These are phyloP conservation scores for Blastobotrys serpentis DNA, from an alignment of 1,139 yeast genomes.

Conservation along the genomic window DNA sequence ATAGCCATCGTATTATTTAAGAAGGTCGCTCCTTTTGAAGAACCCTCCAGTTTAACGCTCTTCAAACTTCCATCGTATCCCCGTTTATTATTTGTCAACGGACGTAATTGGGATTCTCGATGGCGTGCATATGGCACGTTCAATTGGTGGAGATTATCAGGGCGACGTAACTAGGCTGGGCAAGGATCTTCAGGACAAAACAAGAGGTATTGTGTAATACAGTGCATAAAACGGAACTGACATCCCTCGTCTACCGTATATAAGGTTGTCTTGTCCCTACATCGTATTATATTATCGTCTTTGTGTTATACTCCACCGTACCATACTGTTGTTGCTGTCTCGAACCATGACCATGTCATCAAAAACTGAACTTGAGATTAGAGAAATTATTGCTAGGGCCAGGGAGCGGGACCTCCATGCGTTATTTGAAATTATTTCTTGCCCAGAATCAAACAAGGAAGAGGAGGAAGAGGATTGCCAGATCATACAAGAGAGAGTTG, in stretches of 20 bases:
- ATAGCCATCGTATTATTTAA: no score
- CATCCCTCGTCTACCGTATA: background rate
- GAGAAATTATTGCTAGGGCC: slow-evolving; percentile 2
- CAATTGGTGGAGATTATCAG: slow-evolving; percentile 6
- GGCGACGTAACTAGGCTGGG: background rate
- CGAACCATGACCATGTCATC: no score
- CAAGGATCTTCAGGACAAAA: slow-evolving; percentile 9
- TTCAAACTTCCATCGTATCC: no score
- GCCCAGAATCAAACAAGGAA: background rate
- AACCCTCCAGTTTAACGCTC: no score
- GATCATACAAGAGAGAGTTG: slow-evolving; percentile 2
- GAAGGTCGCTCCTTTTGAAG: no score
- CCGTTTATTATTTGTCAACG: background rate
- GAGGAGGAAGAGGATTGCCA: slow-evolving; percentile 4
- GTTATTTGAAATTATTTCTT: slow-evolving; percentile 4
- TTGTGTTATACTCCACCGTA: no score
- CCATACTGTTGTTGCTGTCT: no score
- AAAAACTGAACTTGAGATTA: slow-evolving; percentile 1
- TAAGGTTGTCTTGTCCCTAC: background rate
- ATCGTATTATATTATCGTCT: no score
- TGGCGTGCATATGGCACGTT: slow-evolving; percentile 4
- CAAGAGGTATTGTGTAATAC: background rate
- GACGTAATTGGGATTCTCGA: background rate
- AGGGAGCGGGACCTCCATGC: slow-evolving; percentile 1
- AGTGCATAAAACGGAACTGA: background rate